Evolutionary conservation across 2,329 filamentous ascomycete species (phyloP).

Genomic region (Fusarium oligoseptatum): DNA sequence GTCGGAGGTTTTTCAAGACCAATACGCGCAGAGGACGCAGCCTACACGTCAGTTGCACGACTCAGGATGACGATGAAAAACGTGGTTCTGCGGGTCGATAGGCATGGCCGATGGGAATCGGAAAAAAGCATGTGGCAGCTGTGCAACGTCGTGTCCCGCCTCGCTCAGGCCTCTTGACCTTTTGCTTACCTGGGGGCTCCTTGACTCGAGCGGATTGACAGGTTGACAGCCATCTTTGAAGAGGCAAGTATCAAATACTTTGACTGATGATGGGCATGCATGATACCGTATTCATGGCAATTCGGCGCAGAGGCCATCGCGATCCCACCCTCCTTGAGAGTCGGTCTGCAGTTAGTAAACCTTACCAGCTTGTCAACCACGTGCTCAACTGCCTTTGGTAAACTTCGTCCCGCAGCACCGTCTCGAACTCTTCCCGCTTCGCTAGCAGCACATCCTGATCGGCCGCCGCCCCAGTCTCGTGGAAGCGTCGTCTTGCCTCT

Average conservation of each 20-base stretch:
- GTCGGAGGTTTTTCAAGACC: constrained; percentile 12
- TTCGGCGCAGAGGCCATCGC: not conserved
- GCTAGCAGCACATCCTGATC: constrained; percentile 31
- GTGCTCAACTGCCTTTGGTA: constrained; percentile 38
- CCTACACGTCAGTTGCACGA: constrained; percentile 34
- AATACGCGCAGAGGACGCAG: constrained; percentile 10
- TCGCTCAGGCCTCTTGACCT: constrained; percentile 16
- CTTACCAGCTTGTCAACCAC: constrained; percentile 45
- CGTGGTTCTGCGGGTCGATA: constrained; percentile 23
- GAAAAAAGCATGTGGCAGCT: constrained; percentile 19
- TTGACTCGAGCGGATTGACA: constrained; percentile 30
- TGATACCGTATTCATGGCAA: not conserved
- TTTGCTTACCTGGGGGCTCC: constrained; percentile 17
- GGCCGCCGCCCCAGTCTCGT: constrained; percentile 19
- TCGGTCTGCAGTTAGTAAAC: constrained; percentile 10
- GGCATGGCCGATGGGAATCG: constrained; percentile 8
- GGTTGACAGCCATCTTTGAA: constrained; percentile 5
- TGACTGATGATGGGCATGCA: not conserved
- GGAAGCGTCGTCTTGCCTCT: constrained; percentile 29
- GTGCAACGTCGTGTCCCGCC: constrained; percentile 21
- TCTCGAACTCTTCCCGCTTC: constrained; percentile 39
- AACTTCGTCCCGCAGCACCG: constrained; percentile 37
- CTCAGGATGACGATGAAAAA: constrained; percentile 30
- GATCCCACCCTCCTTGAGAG: not conserved
- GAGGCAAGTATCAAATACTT: constrained; percentile 34